Conservation (phyloP, 306 rosid species). For the Alnus rubra region DNA sequence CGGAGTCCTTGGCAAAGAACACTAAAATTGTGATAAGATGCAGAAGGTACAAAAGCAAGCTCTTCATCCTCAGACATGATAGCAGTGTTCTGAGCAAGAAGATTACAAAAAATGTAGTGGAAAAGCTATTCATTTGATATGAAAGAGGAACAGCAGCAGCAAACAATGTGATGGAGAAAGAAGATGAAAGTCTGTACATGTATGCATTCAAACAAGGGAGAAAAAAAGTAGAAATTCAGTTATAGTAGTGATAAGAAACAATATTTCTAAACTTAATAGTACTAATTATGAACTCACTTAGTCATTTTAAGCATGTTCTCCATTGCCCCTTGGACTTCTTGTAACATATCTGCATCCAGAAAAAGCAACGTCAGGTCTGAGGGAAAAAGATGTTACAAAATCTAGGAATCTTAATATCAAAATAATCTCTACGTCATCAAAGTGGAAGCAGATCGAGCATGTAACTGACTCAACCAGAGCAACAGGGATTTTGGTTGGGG, state of each 20-base stretch:
- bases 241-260: not conserved
- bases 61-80: not conserved
- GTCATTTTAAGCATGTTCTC: conserved; percentile 79
- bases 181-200: not conserved
- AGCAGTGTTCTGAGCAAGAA: not conserved
- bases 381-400: not conserved
- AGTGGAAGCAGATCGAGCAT: not conserved
- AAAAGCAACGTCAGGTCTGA: conserved; percentile 19
- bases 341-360: conserved; percentile 51
- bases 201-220: not conserved
- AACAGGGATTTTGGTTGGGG: not conserved
- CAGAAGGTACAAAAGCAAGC: not conserved
- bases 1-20: not conserved
- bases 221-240: not conserved
- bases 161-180: too few relatives aligned
- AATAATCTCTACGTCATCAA: not conserved
- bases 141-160: not conserved
- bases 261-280: not conserved
- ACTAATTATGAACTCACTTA: conserved; percentile 39
- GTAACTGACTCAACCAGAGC: not conserved
- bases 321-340: conserved; percentile 62
- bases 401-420: not conserved
- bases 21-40: not conserved
- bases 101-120: not conserved
- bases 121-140: not conserved